These are phyloP conservation scores for Friedmanniomyces endolithicus DNA, from an alignment of 495 filamentous ascomycete species.

Conservation along the genomic window DNA sequence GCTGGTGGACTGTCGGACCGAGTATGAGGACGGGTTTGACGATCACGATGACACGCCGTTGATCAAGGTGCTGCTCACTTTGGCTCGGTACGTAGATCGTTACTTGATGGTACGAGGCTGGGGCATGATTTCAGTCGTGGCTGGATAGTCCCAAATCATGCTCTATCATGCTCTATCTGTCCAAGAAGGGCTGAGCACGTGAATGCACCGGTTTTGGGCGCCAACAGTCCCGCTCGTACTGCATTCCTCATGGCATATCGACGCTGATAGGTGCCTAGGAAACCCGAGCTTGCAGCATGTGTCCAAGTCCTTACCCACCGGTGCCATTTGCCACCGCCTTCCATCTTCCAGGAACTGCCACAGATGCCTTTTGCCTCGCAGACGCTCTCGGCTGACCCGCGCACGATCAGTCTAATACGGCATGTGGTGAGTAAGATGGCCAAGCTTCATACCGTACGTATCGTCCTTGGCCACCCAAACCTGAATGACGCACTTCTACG, in stretches of 20 bases:
- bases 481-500: constrained; percentile 22
- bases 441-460: constrained; percentile 25
- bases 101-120: too few relatives aligned
- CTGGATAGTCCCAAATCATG: neutral
- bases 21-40: constrained; percentile 12
- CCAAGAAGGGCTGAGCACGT: too few relatives aligned
- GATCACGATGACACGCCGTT: constrained; percentile 30
- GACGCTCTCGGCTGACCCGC: constrained; percentile 21
- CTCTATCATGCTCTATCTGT: too few relatives aligned
- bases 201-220: too few relatives aligned
- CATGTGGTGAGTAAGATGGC: constrained; percentile 23
- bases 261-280: too few relatives aligned
- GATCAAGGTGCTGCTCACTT: constrained; percentile 22
- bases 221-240: too few relatives aligned
- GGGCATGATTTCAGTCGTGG: too few relatives aligned
- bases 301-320: constrained; percentile 25
- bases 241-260: too few relatives aligned
- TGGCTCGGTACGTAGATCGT: constrained; percentile 20
- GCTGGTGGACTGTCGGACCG: constrained; percentile 20
- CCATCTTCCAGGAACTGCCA: constrained; percentile 27
- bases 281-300: constrained; percentile 20
- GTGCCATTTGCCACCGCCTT: constrained; percentile 27
- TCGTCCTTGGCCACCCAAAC: constrained; percentile 24
- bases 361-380: constrained; percentile 19
- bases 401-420: constrained; percentile 19